Evolutionary conservation across 768 basidiomycete genomes (phyloP), one percentile per base, ranked within the genome.

Genomic region (Lyophyllum semitale): DNA sequence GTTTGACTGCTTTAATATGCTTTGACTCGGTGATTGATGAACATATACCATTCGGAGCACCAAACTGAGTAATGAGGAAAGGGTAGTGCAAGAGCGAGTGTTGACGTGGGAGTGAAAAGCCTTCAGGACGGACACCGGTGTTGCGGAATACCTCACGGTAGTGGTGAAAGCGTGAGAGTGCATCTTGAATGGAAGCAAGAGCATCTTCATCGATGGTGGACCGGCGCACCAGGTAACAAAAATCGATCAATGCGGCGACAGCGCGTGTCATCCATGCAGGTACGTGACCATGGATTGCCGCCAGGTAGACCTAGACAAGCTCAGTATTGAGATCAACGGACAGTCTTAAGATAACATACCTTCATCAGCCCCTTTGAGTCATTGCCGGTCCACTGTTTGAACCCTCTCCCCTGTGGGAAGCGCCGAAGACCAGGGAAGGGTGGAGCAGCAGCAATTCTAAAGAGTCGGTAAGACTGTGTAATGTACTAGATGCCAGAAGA

Each of bases 11-110:
- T 75, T 71, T 0, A 2, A 42, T 42, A 13, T 42, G 20, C 20
- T 42, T 42, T 1, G 41, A 42, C 20, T 42, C 41, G 8, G 67
- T 75, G 12, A 74, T 75, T 0, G 68, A 75, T 0, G 66, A 71
- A 42, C 73, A 74, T 1, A 75, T 62, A 0, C 74, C 69, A 44
- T 73, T 72, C 0, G 69, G 73, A 3, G 68, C 59, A 4, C 69
- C 68, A 55, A 72, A 75, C 13, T 27, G 23, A 13, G 27, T 33
- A 26, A 64, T 66, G 15, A 54, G 48, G 8, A 1, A 11, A 8
- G 25, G 25, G 45, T 64, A 64, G 40, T 66, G 63, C 8, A 23
- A 8, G 11, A 66, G 27, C 0, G 64, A 55, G 40, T 66, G 63
- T 42, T 66, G 63, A 4, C 50, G 53, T 1, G 58, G 63, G 33